These are phyloP conservation scores for Choanephora cucurbitarum DNA, from an alignment of 371 early-diverging fungal genomes.

Conservation along the genomic window DNA sequence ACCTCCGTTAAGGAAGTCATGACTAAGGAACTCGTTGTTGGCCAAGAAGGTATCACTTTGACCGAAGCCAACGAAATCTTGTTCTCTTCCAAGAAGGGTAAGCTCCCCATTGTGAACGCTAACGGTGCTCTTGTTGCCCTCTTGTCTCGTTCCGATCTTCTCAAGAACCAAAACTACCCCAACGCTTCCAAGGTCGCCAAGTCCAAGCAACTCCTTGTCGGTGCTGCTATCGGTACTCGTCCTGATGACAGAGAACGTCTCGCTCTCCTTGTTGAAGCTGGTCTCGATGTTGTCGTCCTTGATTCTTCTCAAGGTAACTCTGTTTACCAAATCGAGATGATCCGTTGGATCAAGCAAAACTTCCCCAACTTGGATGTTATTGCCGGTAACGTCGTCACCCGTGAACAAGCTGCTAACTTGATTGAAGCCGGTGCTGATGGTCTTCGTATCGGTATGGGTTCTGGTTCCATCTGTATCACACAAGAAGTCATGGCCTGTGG, in stretches of 20 bases:
- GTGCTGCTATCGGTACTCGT: constrained; percentile 94
- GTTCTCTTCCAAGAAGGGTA: constrained; percentile 90
- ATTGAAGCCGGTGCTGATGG: constrained; percentile 96
- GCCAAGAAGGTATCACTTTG: constrained; percentile 84
- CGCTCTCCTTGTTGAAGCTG: constrained; percentile 85
- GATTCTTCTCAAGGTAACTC: constrained; percentile 97
- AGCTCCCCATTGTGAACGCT: constrained; percentile 92
- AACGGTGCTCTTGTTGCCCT: constrained; percentile 86
- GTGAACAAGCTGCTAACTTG: constrained; percentile 90
- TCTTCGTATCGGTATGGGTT: constrained; percentile 96
- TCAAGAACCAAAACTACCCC: constrained; percentile 96
- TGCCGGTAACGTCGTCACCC: constrained; percentile 97
- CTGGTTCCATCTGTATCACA: constrained; percentile 97
- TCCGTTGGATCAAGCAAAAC: constrained; percentile 85
- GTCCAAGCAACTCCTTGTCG: constrained; percentile 91
- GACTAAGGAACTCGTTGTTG: constrained; percentile 89
- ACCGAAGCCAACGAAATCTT: constrained; percentile 90
- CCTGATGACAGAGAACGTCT: constrained; percentile 87
- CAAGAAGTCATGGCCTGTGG: constrained; percentile 99
- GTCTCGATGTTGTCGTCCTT: constrained; percentile 91
- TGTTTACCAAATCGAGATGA: constrained; percentile 91
- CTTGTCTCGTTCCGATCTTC: constrained; percentile 90
- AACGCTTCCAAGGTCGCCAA: constrained; percentile 80
- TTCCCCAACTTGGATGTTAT: constrained; percentile 84
- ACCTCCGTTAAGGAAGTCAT: constrained; percentile 76